These are phyloP conservation scores for Salvia hispanica DNA, from an alignment of 257 asterid species.

Conservation along the genomic window DNA sequence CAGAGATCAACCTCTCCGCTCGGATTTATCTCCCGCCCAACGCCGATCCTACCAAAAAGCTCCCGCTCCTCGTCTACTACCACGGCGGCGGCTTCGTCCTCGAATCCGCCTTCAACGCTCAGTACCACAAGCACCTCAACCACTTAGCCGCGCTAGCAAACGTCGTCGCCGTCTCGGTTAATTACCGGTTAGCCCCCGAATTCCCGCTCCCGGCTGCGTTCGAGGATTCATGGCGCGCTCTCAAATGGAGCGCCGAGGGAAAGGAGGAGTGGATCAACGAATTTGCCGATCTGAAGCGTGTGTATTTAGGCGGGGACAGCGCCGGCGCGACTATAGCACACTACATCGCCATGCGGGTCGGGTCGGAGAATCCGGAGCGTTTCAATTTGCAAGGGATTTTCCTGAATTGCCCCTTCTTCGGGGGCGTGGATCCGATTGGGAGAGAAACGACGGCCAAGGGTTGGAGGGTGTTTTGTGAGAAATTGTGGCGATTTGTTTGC, in stretches of 20 bases:
- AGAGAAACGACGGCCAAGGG: conserved; percentile 6
- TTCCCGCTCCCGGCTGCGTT: conserved; percentile 65
- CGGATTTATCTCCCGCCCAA: not conserved
- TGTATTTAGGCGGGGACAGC: conserved; percentile 46
- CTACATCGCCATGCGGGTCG: conserved; percentile 31
- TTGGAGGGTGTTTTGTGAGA: conserved; percentile 1
- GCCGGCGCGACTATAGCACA: conserved; percentile 40
- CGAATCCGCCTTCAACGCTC: not conserved
- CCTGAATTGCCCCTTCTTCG: not conserved
- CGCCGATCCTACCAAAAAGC: not conserved
- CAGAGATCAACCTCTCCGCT: conserved; percentile 34
- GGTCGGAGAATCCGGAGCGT: conserved; percentile 16
- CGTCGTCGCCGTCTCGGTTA: conserved; percentile 29
- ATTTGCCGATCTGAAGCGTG: conserved; percentile 35
- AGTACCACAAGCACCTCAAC: not conserved
- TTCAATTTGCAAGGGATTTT: not conserved
- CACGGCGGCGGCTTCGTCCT: conserved; percentile 8
- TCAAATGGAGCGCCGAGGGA: conserved; percentile 29
- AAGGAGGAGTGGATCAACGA: conserved; percentile 41
- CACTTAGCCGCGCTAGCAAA: not conserved
- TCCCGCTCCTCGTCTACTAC: not conserved
- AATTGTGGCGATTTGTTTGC: conserved; percentile 30
- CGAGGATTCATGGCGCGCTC: conserved; percentile 47
- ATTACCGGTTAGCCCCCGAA: conserved; percentile 62
- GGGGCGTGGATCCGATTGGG: conserved; percentile 43